Evolutionary conservation across 768 basidiomycete species (phyloP).

Genomic region (Macrocybe gigantea): DNA sequence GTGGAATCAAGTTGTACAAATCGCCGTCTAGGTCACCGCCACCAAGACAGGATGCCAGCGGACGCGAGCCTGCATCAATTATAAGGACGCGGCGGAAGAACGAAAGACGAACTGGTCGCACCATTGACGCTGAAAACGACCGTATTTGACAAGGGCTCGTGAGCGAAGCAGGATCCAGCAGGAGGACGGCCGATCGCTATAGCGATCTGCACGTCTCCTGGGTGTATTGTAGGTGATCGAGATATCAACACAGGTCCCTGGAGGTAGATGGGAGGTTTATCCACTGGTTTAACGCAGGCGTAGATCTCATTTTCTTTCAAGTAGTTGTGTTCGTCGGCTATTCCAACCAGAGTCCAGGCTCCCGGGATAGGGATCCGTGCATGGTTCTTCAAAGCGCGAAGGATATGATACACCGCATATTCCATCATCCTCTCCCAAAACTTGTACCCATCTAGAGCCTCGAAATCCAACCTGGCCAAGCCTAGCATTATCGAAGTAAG

Average conservation of each 20-base stretch:
- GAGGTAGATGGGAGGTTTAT: conserved; percentile 37
- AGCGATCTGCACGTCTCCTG: conserved; percentile 60
- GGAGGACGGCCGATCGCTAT: conserved; percentile 57
- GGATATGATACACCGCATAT: conserved; percentile 54
- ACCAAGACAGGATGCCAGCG: conserved; percentile 56
- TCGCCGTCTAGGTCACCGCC: conserved; percentile 73
- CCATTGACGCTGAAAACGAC: conserved; percentile 62
- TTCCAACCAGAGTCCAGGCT: conserved; percentile 65
- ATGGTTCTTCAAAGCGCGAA: conserved; percentile 57
- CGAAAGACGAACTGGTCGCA: conserved; percentile 13
- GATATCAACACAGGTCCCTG: conserved; percentile 52
- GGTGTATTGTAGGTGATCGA: conserved; percentile 64
- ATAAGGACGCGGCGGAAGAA: background rate
- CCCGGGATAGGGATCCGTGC: conserved; percentile 63
- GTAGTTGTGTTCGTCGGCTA: conserved; percentile 57
- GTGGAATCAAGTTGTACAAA: conserved; percentile 45
- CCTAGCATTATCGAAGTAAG: conserved; percentile 45
- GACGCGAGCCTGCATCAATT: conserved; percentile 39
- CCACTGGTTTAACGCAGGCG: conserved; percentile 43
- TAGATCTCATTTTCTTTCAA: conserved; percentile 55
- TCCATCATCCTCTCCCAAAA: conserved; percentile 51
- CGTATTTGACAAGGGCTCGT: conserved; percentile 51
- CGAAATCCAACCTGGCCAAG: conserved; percentile 42
- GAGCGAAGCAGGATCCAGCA: conserved; percentile 41
- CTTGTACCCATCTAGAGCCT: conserved; percentile 25